Evolutionary conservation across 495 filamentous ascomycete species (phyloP).

Genomic region (Penicillium cosmopolitanum): DNA sequence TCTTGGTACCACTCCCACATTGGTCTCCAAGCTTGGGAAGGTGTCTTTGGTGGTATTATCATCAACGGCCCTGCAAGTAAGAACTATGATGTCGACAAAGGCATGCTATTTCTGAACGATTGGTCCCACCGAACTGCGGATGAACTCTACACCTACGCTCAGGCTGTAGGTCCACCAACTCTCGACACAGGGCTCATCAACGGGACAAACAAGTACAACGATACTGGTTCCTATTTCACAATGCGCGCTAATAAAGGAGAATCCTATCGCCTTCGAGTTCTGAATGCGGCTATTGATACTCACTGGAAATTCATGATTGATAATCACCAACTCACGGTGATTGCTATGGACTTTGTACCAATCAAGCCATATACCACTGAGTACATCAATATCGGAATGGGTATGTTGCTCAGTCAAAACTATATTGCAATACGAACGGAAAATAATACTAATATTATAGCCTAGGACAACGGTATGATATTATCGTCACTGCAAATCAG

Average conservation of each 20-base stretch:
- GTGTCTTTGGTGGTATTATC: slow-evolving; percentile 37
- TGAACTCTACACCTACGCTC: slow-evolving; percentile 18
- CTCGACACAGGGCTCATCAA: slow-evolving; percentile 56
- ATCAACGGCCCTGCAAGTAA: slow-evolving; percentile 56
- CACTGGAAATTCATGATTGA: slow-evolving; percentile 55
- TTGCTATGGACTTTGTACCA: slow-evolving; percentile 52
- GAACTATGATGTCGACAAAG: slow-evolving; percentile 65
- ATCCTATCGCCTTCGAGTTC: slow-evolving; percentile 52
- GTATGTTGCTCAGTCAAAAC: slow-evolving; percentile 22
- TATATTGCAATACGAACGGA: background rate
- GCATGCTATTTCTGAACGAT: slow-evolving; percentile 66
- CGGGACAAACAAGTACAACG: slow-evolving; percentile 50
- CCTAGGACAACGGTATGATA: slow-evolving; percentile 67
- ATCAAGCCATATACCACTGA: slow-evolving; percentile 49
- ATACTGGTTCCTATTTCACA: slow-evolving; percentile 43
- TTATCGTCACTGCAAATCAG: slow-evolving; percentile 66
- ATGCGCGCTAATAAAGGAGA: slow-evolving; percentile 41
- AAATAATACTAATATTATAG: background rate
- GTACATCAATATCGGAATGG: slow-evolving; percentile 62
- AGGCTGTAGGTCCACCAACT: slow-evolving; percentile 22
- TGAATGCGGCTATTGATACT: slow-evolving; percentile 52
- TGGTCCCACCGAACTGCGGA: slow-evolving; percentile 46
- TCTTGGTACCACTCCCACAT: slow-evolving; percentile 83
- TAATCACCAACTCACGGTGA: slow-evolving; percentile 49
- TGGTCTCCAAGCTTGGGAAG: slow-evolving; percentile 60